These are phyloP conservation scores for Lichtheimia hyalospora DNA, from an alignment of 371 early-diverging fungal species.

Conservation along the genomic window DNA sequence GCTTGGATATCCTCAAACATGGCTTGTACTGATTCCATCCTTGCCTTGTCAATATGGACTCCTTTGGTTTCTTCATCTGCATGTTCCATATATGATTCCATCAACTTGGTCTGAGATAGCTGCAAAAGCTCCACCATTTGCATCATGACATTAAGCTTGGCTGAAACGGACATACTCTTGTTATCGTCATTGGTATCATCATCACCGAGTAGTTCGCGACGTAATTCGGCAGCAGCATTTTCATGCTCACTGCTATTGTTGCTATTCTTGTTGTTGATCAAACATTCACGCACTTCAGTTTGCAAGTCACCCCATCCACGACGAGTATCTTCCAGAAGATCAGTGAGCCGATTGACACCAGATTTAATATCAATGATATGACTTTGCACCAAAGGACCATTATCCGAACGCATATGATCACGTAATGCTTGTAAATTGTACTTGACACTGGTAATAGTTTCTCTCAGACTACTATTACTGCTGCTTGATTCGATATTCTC, in stretches of 20 bases:
- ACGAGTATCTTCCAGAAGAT: constrained; percentile 30
- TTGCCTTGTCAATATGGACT: constrained; percentile 12
- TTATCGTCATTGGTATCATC: constrained; percentile 4
- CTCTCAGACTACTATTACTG: constrained; percentile 9
- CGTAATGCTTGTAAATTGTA: constrained; percentile 29
- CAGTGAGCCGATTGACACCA: constrained; percentile 22
- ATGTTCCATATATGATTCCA: constrained; percentile 15
- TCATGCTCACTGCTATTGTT: background rate
- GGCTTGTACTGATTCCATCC: constrained; percentile 11
- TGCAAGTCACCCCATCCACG: constrained; percentile 35
- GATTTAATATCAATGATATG: constrained; percentile 32
- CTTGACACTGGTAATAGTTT: constrained; percentile 32
- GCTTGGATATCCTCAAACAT: constrained; percentile 18
- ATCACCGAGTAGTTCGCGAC: constrained; percentile 25
- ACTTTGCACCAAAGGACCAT: constrained; percentile 22
- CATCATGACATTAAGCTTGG: constrained; percentile 38
- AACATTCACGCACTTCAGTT: constrained; percentile 12
- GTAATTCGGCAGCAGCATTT: constrained; percentile 7
- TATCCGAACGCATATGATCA: constrained; percentile 28
- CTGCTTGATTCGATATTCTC: background rate
- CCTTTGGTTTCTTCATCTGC: constrained; percentile 12
- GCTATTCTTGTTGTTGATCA: constrained; percentile 15
- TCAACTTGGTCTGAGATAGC: constrained; percentile 25
- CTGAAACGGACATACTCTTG: constrained; percentile 13
- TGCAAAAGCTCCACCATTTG: constrained; percentile 43